These are phyloP conservation scores for Carex kokanica DNA, from an alignment of 176 grass and related monocot genomes.

Conservation along the genomic window DNA sequence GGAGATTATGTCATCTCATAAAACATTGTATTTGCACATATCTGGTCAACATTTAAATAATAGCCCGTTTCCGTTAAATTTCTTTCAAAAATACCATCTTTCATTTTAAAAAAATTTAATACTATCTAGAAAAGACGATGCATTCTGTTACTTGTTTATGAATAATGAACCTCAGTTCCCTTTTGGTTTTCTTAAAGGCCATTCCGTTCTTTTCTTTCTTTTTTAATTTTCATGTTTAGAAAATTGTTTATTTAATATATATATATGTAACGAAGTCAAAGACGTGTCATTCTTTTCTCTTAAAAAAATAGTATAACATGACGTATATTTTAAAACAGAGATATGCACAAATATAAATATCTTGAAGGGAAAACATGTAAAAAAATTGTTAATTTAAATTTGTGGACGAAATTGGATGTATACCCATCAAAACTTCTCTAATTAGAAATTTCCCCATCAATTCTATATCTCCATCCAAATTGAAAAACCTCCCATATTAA, in stretches of 20 bases:
- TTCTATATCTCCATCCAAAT: too few species aligned
- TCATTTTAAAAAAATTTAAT: background rate
- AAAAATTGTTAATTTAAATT: background rate
- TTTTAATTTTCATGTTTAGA: background rate
- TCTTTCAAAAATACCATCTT: too few species aligned
- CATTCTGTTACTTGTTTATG: background rate
- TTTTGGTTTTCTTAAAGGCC: background rate
- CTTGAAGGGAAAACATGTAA: background rate
- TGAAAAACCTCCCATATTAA: too few species aligned
- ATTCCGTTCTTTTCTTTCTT: background rate
- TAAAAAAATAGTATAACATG: background rate
- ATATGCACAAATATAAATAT: background rate
- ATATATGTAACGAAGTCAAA: background rate
- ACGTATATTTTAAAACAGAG: too few species aligned
- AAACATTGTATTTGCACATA: background rate
- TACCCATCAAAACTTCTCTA: too few species aligned
- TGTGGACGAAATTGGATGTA: too few species aligned
- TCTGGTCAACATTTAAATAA: background rate
- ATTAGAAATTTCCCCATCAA: too few species aligned
- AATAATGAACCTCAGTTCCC: background rate
- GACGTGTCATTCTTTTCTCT: background rate
- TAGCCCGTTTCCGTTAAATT: background rate
- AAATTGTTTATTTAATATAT: background rate
- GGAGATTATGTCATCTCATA: background rate
- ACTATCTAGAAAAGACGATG: background rate